Percentiles rank a stretch among this genome's conserved stretches.
Evolutionary conservation across 116 monocot species (phyloP).

Genomic region (Trichopus zeylanicus): DNA sequence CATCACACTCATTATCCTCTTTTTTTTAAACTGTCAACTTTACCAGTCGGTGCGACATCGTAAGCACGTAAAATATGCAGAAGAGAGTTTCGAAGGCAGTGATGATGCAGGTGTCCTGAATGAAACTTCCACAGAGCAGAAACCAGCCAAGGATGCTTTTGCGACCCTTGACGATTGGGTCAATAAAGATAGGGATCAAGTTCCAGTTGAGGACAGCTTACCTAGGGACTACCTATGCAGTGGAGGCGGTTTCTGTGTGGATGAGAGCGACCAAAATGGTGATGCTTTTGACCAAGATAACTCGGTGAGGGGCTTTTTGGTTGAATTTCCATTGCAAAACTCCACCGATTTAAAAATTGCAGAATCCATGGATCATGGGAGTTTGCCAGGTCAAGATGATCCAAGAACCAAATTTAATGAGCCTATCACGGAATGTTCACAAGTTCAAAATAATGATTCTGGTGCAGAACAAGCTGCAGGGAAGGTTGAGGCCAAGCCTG

Average conservation of each 20-base stretch:
- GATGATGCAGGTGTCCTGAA: neutral
- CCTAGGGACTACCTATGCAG: conserved; percentile 30
- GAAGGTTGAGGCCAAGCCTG: neutral
- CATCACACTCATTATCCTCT: neutral
- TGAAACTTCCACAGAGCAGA: conserved; percentile 8
- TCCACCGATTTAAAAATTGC: neutral
- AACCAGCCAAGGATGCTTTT: neutral
- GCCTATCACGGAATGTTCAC: too few species aligned
- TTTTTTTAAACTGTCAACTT: conserved; percentile 2
- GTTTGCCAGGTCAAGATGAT: neutral
- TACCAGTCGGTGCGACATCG: conserved; percentile 47
- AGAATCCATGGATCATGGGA: neutral
- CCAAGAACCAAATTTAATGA: too few species aligned
- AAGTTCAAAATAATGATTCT: too few species aligned
- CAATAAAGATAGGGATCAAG: neutral
- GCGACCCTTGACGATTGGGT: neutral
- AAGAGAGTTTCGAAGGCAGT: conserved; percentile 23
- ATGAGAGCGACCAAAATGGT: conserved; percentile 25
- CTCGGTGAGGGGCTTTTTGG: neutral
- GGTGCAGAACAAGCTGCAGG: neutral
- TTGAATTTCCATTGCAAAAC: neutral
- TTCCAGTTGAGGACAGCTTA: neutral
- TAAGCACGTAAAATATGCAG: conserved; percentile 46
- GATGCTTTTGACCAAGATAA: neutral
- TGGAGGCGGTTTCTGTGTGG: conserved; percentile 80